Base-by-base conservation (phyloP, 148 eudicot species). In the Camellia japonica region DNA sequence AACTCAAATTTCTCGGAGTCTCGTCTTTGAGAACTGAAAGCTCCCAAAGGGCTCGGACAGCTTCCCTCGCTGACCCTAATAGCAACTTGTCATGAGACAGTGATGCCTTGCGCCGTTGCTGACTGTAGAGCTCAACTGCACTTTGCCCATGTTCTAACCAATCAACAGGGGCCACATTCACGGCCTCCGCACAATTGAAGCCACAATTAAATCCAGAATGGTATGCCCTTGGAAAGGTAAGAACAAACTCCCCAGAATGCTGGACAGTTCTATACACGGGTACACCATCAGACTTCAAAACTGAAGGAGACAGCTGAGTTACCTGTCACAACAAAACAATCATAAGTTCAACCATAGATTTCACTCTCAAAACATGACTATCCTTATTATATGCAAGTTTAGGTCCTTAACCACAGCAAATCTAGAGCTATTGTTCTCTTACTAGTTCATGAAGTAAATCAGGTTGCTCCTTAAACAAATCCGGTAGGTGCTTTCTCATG, bases 121-220 rank as follows among this genome's bases (percentile, higher is more conserved):
- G 59, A 71, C 94, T 82, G 64, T 91, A 91, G 20, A 91, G 92
- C 80, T 91, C 92, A 43, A 89, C 89, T 20, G 92, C 94, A 83
- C 63, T 81, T 85, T 87, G 92, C 23, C 94, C 94, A 80, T 91
- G 94, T 49, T 82, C 65, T 56, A 91, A 77, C 92, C 94, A 91
- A 74, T 91, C 92, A 74, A 87, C 84, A 6, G 92, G 94, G 13
- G 92, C 94, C 78, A 91, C 92, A 79, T 91, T 91, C n/a, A 91
- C 92, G 19, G 92, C 94, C 87, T 91, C 94, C 2, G 92, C 94
- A 79, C 94, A 91, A 68, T 91, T 91, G 79, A 91, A 91, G 42
- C 92, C 94, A 83, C 87, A 91, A 77, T 91, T 91, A 72, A 91
- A 91, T 59, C 94, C 92, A 23, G 88, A 82, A 75, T 91, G 94